Percentiles rank a stretch among this genome's conserved stretches.
These are phyloP conservation scores for Falciphora oryzae DNA, from an alignment of 2,329 filamentous ascomycete species.

Conservation along the genomic window DNA sequence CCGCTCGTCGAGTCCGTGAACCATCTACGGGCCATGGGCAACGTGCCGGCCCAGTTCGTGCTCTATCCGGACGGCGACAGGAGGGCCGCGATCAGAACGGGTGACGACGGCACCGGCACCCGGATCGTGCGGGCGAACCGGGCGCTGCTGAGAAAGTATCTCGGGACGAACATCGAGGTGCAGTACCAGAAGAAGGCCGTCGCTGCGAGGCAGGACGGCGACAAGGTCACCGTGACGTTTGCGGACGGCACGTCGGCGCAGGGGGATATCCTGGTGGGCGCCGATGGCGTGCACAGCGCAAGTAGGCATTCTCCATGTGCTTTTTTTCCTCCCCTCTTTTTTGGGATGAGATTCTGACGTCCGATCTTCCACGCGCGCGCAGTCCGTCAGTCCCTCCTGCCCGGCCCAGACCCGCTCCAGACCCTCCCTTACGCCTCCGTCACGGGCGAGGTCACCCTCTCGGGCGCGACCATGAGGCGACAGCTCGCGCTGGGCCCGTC, in stretches of 20 bases:
- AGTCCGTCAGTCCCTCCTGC: slow-evolving; percentile 26
- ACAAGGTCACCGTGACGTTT: slow-evolving; percentile 34
- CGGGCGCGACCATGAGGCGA: slow-evolving; percentile 21
- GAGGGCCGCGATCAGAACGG: not conserved
- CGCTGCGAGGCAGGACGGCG: slow-evolving; percentile 26
- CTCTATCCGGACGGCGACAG: slow-evolving; percentile 14
- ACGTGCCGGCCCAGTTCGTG: slow-evolving; percentile 20
- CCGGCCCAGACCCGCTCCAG: slow-evolving; percentile 21
- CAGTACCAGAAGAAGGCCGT: slow-evolving; percentile 34
- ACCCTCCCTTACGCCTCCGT: slow-evolving; percentile 22
- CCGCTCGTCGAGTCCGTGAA: slow-evolving; percentile 12
- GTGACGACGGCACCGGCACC: slow-evolving; percentile 18
- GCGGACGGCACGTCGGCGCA: slow-evolving; percentile 34
- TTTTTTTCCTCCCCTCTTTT: not conserved
- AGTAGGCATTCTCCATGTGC: slow-evolving; percentile 23
- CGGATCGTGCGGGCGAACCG: slow-evolving; percentile 27
- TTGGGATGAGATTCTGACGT: no score
- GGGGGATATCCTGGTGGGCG: slow-evolving; percentile 40
- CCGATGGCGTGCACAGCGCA: slow-evolving; percentile 36
- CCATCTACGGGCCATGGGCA: slow-evolving; percentile 20
- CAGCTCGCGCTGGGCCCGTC: slow-evolving; percentile 28
- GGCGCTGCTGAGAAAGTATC: slow-evolving; percentile 21
- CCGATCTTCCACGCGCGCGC: slow-evolving; percentile 7
- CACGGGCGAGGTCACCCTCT: slow-evolving; percentile 22
- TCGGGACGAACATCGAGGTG: slow-evolving; percentile 23